Percentiles rank a stretch among this genome's conserved stretches.
phyloP scores from a whole-genome alignment of 2,329 filamentous ascomycete genomes.

The Ceratocystis destructans region DNA sequence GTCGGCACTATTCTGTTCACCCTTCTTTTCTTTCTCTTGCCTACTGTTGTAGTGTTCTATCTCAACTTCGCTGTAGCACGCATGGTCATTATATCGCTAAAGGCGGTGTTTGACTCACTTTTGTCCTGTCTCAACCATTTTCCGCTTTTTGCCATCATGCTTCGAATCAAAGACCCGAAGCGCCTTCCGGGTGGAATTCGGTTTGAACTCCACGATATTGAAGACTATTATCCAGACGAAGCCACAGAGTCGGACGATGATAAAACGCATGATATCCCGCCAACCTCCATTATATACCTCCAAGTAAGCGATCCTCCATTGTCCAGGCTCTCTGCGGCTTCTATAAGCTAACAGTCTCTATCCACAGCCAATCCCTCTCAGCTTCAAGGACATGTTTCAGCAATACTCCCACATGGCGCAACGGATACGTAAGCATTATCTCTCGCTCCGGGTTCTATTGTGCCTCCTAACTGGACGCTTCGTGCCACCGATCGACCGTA shows the following conservation, averaged over 20 bases:
- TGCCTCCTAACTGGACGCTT: conserved; percentile 83
- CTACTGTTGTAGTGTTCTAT: conserved; percentile 93
- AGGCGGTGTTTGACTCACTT: conserved; percentile 79
- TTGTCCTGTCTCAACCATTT: conserved; percentile 95
- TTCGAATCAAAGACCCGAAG: conserved; percentile 81
- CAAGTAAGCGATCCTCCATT: conserved; percentile 43
- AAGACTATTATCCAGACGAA: conserved; percentile 33
- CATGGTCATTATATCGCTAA: conserved; percentile 88
- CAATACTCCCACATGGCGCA: conserved; percentile 93
- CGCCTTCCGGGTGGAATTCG: conserved; percentile 75
- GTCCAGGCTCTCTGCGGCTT: not conserved
- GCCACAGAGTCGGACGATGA: conserved; percentile 23
- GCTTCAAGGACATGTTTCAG: conserved; percentile 87
- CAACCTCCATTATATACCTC: conserved; percentile 72
- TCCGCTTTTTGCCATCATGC: conserved; percentile 90
- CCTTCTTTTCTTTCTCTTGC: conserved; percentile 82
- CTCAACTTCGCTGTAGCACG: conserved; percentile 87
- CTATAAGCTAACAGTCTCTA: conserved; percentile 8
- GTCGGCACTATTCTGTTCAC: conserved; percentile 96
- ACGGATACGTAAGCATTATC: conserved; percentile 87
- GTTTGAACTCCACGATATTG: conserved; percentile 75
- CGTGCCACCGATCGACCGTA: conserved; percentile 86
- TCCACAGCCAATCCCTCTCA: conserved; percentile 66
- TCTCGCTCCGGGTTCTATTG: conserved; percentile 75
- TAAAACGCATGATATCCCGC: conserved; percentile 22